These are phyloP conservation scores for Boeremia lycopersici DNA, from an alignment of 2,329 filamentous ascomycete species.

Conservation along the genomic window DNA sequence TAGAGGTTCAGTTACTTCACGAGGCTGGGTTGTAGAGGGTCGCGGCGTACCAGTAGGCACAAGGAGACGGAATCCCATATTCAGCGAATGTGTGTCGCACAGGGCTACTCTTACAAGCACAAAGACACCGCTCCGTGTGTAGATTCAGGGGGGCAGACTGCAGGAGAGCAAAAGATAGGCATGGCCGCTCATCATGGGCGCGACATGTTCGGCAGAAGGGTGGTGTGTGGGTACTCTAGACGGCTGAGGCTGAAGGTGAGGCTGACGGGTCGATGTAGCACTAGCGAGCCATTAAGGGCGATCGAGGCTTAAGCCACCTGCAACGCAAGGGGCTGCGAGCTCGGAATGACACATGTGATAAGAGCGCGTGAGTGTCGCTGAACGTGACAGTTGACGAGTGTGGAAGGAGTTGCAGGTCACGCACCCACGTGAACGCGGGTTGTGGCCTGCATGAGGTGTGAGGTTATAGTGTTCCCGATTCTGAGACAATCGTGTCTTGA, in stretches of 20 bases:
- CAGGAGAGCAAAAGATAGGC: background rate
- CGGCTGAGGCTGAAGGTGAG: conserved; percentile 11
- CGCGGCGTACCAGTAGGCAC: conserved; percentile 34
- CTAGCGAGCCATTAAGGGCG: conserved; percentile 5
- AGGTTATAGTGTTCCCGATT: background rate
- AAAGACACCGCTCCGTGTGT: background rate
- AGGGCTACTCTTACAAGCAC: background rate
- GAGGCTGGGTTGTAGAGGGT: background rate
- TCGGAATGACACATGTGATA: background rate
- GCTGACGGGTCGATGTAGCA: conserved; percentile 5
- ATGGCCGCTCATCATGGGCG: conserved; percentile 6
- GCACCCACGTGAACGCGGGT: background rate
- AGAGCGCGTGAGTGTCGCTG: conserved; percentile 4
- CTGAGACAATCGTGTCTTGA: background rate
- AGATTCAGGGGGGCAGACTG: background rate
- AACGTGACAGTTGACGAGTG: background rate
- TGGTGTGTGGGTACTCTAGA: background rate
- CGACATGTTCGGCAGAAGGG: background rate
- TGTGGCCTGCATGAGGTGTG: background rate
- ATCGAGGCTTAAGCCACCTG: background rate
- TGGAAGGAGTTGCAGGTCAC: conserved; percentile 1
- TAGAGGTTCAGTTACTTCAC: conserved; percentile 3
- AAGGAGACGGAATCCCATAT: conserved; percentile 37
- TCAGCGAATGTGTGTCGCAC: background rate
- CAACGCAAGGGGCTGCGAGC: conserved; percentile 1